These are phyloP conservation scores for Sclerospora graminicola DNA, from an alignment of 352 stramenopile species.

Conservation along the genomic window DNA sequence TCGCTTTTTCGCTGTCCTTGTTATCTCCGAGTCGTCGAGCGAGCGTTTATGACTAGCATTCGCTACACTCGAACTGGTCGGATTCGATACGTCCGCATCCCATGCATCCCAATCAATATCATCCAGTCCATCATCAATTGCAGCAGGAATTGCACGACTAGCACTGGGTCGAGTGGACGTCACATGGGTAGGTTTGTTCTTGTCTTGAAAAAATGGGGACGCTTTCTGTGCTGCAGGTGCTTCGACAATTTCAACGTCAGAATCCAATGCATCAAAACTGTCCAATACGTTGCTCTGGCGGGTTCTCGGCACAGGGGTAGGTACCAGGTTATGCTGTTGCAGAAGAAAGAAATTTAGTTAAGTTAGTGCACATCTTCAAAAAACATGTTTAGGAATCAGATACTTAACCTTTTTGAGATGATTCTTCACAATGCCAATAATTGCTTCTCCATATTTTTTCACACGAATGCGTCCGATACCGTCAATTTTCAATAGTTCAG, in stretches of 20 bases:
- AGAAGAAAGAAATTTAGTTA: slow-evolving; percentile 1
- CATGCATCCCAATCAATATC: slow-evolving; percentile 53
- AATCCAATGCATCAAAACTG: slow-evolving; percentile 21
- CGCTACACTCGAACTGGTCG: slow-evolving; percentile 18
- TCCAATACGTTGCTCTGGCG: slow-evolving; percentile 16
- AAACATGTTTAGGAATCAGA: background rate
- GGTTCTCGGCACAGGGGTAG: slow-evolving; percentile 16
- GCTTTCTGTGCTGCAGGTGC: slow-evolving; percentile 11
- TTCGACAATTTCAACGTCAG: slow-evolving; percentile 15
- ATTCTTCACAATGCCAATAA: slow-evolving; percentile 74
- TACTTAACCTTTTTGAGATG: slow-evolving; percentile 62
- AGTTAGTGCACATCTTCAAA: background rate
- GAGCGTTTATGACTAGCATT: slow-evolving; percentile 17
- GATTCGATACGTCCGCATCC: slow-evolving; percentile 36
- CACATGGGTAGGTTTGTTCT: slow-evolving; percentile 8
- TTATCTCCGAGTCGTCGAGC: slow-evolving; percentile 5
- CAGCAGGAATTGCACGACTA: background rate
- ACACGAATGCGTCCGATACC: slow-evolving; percentile 72
- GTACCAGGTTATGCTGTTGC: slow-evolving; percentile 52
- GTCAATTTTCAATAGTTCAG: slow-evolving; percentile 73
- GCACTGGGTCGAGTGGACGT: slow-evolving; percentile 3
- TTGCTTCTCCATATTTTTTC: slow-evolving; percentile 78
- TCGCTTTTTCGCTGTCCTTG: slow-evolving; percentile 16
- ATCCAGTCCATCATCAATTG: slow-evolving; percentile 38
- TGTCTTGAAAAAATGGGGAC: slow-evolving; percentile 46